Base-by-base conservation (phyloP, 1,139 yeast species). In the Groenewaldozyma sp. region DNA sequence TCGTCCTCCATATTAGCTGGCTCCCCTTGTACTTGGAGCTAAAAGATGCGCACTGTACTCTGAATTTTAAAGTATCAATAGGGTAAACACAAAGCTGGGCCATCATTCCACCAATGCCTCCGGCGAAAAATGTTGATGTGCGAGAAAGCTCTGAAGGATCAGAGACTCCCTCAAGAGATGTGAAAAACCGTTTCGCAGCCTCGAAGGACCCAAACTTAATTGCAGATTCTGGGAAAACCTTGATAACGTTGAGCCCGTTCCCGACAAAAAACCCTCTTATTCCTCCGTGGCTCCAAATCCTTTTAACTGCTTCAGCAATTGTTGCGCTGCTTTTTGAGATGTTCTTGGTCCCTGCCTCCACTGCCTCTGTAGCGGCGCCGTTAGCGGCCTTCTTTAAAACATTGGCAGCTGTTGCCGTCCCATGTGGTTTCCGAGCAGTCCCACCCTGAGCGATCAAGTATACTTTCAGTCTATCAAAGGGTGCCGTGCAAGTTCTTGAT, bases 201-300 rank as follows among this genome's bases (percentile, higher is more conserved):
- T 91, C 98, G 60, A 91, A 91, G 3, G 95, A 79, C 3, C 98
- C 97, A 62, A 91, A 91, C 58, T 91, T 91, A 76, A 91, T 91
- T 3, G 98, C 96, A 33, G 95, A 82, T 59, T 91, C 98, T 0
- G 98, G 98, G 56, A 91, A 86, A 24, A 91, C 96, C 57, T 91
- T 91, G 45, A 87, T 58, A n/a, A 83, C 88, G 58, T 91, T 91
- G 29, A 91, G 67, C 0, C 97, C 97, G 63, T 88, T 88, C 11
- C 97, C 98, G 6, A 88, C 95, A 58, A 91, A 91, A 56, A 91
- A 91, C 0, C 93, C 79, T 42, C 73, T 72, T 6, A 87, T 45
- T 0, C 98, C 98, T 24, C 96, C 96, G 61, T 83, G 94, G 52
- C 74, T 74, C 74, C 93, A 91, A 31, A 91, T 64, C 1, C 88